These are phyloP conservation scores for Heracleum sosnowskyi DNA, from an alignment of 129 eudicot species.

Conservation along the genomic window DNA sequence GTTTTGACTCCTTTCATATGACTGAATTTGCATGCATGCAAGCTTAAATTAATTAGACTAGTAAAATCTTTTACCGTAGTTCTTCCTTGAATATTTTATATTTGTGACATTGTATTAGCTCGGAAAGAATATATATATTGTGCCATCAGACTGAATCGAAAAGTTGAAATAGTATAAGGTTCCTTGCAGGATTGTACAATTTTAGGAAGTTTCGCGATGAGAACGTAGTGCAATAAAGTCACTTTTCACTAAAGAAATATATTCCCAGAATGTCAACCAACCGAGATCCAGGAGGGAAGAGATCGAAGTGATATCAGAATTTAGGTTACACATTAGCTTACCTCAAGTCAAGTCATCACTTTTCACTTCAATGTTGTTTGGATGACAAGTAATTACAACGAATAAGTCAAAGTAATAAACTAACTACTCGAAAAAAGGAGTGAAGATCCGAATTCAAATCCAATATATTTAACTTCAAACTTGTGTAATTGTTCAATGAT, in stretches of 20 bases:
- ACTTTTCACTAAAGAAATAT: neutral
- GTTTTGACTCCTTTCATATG: conserved; percentile 3
- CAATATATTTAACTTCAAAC: neutral
- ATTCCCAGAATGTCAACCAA: neutral
- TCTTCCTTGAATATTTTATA: neutral
- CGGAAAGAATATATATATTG: neutral
- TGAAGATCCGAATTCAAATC: too few species aligned
- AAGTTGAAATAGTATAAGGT: neutral
- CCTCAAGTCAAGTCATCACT: neutral
- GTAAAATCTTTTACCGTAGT: neutral
- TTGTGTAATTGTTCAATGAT: too few species aligned
- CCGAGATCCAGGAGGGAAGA: neutral
- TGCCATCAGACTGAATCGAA: neutral
- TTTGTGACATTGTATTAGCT: too few species aligned
- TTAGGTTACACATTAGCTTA: neutral
- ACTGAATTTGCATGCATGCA: neutral
- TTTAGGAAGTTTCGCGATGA: neutral
- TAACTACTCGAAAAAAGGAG: too few species aligned
- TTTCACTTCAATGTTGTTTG: neutral
- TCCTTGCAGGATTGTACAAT: neutral
- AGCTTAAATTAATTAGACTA: neutral
- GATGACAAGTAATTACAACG: neutral
- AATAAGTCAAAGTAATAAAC: neutral
- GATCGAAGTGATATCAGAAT: neutral
- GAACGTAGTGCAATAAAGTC: neutral